These are phyloP conservation scores for Pestalotiopsis sp. DNA, from an alignment of 2,329 filamentous ascomycete genomes.

Conservation along the genomic window DNA sequence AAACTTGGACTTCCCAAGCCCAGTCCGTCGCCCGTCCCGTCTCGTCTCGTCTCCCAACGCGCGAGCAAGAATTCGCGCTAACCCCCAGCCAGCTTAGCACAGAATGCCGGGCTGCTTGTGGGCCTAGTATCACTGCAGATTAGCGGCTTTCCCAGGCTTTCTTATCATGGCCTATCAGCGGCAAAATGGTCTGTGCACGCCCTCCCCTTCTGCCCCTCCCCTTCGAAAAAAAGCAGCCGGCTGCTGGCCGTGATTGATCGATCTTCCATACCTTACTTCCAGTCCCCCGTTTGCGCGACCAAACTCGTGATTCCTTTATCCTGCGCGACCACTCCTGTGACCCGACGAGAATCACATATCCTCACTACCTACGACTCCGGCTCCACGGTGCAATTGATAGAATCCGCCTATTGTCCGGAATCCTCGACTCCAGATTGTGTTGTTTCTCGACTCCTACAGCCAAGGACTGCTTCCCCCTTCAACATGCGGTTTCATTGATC, in stretches of 20 bases:
- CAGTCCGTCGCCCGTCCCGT: slow-evolving; percentile 4
- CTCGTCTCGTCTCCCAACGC: background rate
- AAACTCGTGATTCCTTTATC: background rate
- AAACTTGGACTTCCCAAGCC: slow-evolving; percentile 5
- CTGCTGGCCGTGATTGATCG: background rate
- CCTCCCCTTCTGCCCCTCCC: background rate
- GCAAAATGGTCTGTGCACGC: background rate
- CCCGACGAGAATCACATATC: background rate
- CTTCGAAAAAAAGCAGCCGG: background rate
- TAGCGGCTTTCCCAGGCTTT: background rate
- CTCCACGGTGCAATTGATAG: background rate
- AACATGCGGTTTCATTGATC: background rate
- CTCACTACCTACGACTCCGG: background rate
- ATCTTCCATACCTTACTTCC: background rate
- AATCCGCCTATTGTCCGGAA: background rate
- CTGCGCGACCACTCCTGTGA: background rate
- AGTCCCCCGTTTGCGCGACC: background rate
- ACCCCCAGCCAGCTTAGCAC: background rate
- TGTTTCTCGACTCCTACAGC: background rate
- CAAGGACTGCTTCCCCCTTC: background rate
- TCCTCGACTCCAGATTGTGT: background rate
- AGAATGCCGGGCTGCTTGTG: background rate
- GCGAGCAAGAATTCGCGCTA: slow-evolving; percentile 4
- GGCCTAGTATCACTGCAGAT: background rate
- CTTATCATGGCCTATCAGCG: slow-evolving; percentile 3